Evolutionary conservation across 306 rosid species (phyloP).

Genomic region (peach (Prunus persica)): Prunus_persica_NCBIv2 NC_034009.1:31977001-31977500

Average conservation of each 20-base stretch:
- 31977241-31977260: constrained; percentile 89
- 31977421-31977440: no score
- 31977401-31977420: no score
- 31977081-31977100: constrained; percentile 92
- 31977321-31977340: constrained; percentile 3
- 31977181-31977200: constrained; percentile 91
- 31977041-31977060: constrained; percentile 42
- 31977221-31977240: constrained; percentile 84
- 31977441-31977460: no score
- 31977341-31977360: not conserved
- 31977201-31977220: constrained; percentile 83
- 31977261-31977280: constrained; percentile 95
- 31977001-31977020: not conserved
- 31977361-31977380: no score
- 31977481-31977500: constrained; percentile 1
- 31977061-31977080: constrained; percentile 97
- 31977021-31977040: not conserved
- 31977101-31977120: constrained; percentile 87
- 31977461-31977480: not conserved
- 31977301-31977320: constrained; percentile 30
- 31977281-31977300: constrained; percentile 70
- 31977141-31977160: constrained; percentile 74
- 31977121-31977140: constrained; percentile 94
- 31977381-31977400: no score
- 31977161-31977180: constrained; percentile 94